Evolutionary conservation across 78 protist species (phyloP).

Genomic region (Tieghemostelium lacteum): DNA sequence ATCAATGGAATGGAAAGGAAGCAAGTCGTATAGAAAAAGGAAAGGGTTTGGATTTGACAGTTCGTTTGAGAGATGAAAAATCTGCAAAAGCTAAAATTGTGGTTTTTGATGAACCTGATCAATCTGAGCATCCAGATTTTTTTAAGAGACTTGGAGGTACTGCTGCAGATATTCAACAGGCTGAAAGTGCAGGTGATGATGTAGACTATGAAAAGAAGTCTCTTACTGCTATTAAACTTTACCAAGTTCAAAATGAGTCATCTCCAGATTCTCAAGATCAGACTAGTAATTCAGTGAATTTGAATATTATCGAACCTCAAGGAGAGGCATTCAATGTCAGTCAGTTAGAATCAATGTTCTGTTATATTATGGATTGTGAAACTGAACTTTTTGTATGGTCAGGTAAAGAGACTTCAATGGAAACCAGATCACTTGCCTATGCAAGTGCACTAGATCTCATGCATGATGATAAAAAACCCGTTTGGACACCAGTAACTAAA

Average conservation of each 20-base stretch:
- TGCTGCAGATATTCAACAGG: background rate
- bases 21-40: slow-evolving; percentile 2
- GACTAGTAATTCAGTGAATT: background rate
- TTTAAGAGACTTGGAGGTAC: slow-evolving; percentile 9
- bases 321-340: slow-evolving; percentile 5
- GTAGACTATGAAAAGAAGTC: slow-evolving; percentile 37
- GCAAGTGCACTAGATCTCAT: slow-evolving; percentile 13
- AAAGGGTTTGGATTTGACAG: slow-evolving; percentile 37
- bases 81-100: slow-evolving; percentile 11
- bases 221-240: slow-evolving; percentile 15
- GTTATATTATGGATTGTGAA: slow-evolving; percentile 52
- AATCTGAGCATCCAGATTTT: slow-evolving; percentile 9
- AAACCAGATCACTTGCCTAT: background rate
- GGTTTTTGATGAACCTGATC: slow-evolving; percentile 25
- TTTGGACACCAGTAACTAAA: slow-evolving; percentile 33
- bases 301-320: background rate
- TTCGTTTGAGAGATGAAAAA: slow-evolving; percentile 23
- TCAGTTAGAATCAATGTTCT: background rate
- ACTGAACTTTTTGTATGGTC: slow-evolving; percentile 42
- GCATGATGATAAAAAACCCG: slow-evolving; percentile 21
- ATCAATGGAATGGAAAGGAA: slow-evolving; percentile 69
- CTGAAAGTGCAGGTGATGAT: slow-evolving; percentile 29
- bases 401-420: background rate
- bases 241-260: no score
- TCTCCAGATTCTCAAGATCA: no score